These are phyloP conservation scores for Clavariopsis aquatica DNA, from an alignment of 495 filamentous ascomycete genomes.

Conservation along the genomic window DNA sequence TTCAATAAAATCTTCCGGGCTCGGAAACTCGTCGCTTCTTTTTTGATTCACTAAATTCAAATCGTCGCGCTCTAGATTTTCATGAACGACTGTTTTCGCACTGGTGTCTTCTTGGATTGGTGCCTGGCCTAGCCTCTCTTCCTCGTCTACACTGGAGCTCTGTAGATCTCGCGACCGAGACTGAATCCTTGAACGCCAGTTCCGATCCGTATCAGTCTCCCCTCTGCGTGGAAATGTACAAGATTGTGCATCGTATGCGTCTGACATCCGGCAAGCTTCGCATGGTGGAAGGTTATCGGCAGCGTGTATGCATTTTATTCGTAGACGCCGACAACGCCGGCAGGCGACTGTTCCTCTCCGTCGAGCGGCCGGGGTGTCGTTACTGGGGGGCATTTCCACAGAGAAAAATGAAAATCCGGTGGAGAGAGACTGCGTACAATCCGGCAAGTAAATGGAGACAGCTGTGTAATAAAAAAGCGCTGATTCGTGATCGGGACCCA, in stretches of 20 bases:
- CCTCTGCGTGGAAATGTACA: background rate
- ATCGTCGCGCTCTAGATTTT: background rate
- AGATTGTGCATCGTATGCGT: background rate
- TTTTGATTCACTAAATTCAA: background rate
- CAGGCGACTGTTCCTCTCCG: background rate
- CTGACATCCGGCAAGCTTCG: conserved; percentile 2
- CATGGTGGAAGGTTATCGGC: background rate
- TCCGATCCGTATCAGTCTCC: conserved; percentile 1
- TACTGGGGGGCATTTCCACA: background rate
- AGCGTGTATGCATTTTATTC: conserved; percentile 7
- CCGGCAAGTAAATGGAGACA: background rate
- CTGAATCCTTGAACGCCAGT: background rate
- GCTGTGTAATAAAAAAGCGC: background rate
- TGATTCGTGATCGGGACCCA: background rate
- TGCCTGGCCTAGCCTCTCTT: background rate
- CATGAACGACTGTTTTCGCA: background rate
- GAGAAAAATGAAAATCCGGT: background rate
- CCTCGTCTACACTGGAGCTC: background rate
- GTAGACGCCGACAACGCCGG: conserved; percentile 4
- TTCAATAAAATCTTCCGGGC: conserved; percentile 6
- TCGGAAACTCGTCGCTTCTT: background rate
- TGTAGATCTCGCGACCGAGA: background rate
- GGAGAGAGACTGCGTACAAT: background rate
- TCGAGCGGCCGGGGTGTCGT: background rate
- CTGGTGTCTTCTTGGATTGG: background rate